Percentiles rank a stretch among this genome's conserved stretches.
Evolutionary conservation across 768 basidiomycete genomes (phyloP).

Genomic region (Rhizopogon vulgaris): DNA sequence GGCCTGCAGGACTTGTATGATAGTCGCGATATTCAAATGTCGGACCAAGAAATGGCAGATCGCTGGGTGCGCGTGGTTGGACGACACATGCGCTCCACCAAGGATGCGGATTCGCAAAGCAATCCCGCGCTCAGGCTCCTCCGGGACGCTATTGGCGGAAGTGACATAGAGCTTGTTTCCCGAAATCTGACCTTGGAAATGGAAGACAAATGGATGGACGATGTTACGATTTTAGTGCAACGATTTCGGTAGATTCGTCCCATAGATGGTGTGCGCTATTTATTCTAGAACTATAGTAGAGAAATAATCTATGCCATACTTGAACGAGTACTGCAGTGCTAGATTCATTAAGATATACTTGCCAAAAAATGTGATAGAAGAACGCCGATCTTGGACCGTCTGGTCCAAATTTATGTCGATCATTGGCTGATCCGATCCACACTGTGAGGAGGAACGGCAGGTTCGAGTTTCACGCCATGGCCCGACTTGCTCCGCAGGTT

Average conservation of each 20-base stretch:
- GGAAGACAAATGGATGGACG: slow-evolving; percentile 46
- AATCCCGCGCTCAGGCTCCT: slow-evolving; percentile 38
- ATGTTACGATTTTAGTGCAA: slow-evolving; percentile 41
- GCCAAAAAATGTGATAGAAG: neutral
- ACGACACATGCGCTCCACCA: slow-evolving; percentile 15
- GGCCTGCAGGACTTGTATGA: slow-evolving; percentile 39
- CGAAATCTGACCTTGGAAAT: slow-evolving; percentile 43
- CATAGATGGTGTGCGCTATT: slow-evolving; percentile 4
- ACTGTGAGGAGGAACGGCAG: slow-evolving; percentile 10
- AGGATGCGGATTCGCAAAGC: slow-evolving; percentile 6
- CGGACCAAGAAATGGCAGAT: slow-evolving; percentile 24
- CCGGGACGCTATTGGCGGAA: slow-evolving; percentile 38
- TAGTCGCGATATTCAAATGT: slow-evolving; percentile 13
- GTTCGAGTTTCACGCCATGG: slow-evolving; percentile 17
- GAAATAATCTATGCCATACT: neutral
- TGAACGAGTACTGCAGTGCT: neutral
- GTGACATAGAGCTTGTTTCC: slow-evolving; percentile 33
- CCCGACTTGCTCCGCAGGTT: slow-evolving; percentile 35
- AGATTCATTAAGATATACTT: neutral
- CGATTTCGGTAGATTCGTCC: slow-evolving; percentile 17
- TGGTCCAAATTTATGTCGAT: neutral
- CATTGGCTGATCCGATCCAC: slow-evolving; percentile 5
- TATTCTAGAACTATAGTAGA: slow-evolving; percentile 6
- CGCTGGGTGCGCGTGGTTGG: slow-evolving; percentile 32
- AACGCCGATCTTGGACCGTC: neutral